These are phyloP conservation scores for Farysia itapuensis DNA, from an alignment of 1,284 basidiomycete species.

Conservation along the genomic window DNA sequence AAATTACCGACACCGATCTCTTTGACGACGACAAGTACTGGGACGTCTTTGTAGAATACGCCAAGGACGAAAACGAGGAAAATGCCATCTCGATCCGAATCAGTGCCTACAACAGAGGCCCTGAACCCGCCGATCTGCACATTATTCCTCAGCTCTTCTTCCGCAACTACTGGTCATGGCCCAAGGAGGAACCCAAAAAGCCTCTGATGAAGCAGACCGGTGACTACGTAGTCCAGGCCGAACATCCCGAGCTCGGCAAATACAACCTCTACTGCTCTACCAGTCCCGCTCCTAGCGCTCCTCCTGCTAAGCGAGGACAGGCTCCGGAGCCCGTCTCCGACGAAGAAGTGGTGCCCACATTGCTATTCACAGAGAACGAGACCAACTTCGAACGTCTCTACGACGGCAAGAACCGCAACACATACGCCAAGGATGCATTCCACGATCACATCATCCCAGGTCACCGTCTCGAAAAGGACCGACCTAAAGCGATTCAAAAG, in stretches of 20 bases:
- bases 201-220: slow-evolving; percentile 68
- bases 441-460: slow-evolving; percentile 89
- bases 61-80: slow-evolving; percentile 89
- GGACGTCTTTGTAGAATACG: slow-evolving; percentile 84
- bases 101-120: slow-evolving; percentile 93
- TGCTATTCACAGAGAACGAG: slow-evolving; percentile 73
- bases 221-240: slow-evolving; percentile 65
- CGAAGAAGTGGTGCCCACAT: slow-evolving; percentile 62
- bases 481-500: slow-evolving; percentile 42
- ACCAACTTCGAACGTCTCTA: slow-evolving; percentile 92
- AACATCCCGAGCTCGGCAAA: slow-evolving; percentile 68
- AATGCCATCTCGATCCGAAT: slow-evolving; percentile 89
- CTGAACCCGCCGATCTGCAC: slow-evolving; percentile 91
- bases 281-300: slow-evolving; percentile 82
- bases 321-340: slow-evolving; percentile 58
- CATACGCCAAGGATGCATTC: slow-evolving; percentile 95
- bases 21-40: slow-evolving; percentile 95
- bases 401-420: slow-evolving; percentile 72
- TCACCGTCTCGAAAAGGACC: slow-evolving; percentile 65
- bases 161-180: slow-evolving; percentile 97
- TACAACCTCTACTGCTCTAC: slow-evolving; percentile 83
- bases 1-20: slow-evolving; percentile 86
- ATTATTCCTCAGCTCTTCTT: slow-evolving; percentile 95
- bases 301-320: slow-evolving; percentile 65
- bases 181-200: slow-evolving; percentile 73